Evolutionary conservation across 805 yeast genomes (phyloP), one percentile per base, ranked within the genome.

Genomic region (Nematodospora valgi): DNA sequence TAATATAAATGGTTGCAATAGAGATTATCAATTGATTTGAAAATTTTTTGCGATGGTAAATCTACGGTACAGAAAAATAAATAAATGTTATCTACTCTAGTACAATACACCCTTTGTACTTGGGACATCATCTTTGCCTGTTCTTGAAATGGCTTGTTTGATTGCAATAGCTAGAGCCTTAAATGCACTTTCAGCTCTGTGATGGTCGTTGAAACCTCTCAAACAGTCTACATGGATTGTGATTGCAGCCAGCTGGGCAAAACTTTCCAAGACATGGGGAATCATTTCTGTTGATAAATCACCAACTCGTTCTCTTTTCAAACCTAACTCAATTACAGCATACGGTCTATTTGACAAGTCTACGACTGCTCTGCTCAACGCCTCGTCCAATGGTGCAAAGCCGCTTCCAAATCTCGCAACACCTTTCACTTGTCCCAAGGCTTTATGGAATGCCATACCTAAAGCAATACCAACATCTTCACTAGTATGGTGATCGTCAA

Each of bases 341-440:
- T 64, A 89, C 2, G 98, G 98, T 48, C 98, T 74, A 58, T 88
- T 88, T 12, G 96, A 86, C 41, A 93, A 68, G 53, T 93, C 98
- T 7, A 93, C 87, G n/a, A 93, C 98, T 0, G 97, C 96, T 35
- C 98, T 71, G 41, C 94, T 80, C 40, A 93, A 71, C 0, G 98
- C 97, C 64, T 93, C 98, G 58, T 93, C 98, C 39, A 93, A 70
- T 2, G 98, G 98, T 6, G 97, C 98, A 67, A 80, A 91, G 1
- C 91, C 98, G 27, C 74, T 54, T 11, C 98, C 98, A 54, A 91
- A 93, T 48, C 98, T 74, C 59, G 86, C 86, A 39, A 91, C 88
- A 36, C 98, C 98, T 48, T 77, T 76, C 14, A 91, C 83, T 20
- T 80, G 84, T 15, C 97, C 98, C 41, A 93, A 62, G 1, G 98